phyloP scores from a whole-genome alignment of 176 grass and related monocot genomes.

The Aegilops umbellulata region DNA sequence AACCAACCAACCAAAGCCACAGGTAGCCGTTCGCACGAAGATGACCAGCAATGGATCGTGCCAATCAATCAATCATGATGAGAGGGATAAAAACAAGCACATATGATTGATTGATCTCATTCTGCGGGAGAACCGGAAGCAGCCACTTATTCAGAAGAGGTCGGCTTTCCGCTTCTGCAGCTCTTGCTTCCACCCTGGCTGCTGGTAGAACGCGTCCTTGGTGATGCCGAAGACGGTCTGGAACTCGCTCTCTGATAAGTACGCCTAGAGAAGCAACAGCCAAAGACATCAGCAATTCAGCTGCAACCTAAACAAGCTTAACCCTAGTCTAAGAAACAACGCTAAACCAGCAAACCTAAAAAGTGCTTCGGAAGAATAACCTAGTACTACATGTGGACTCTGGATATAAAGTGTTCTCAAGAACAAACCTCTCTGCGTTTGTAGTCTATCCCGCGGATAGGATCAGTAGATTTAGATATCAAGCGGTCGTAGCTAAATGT shows the following conservation, averaged over 20 bases:
- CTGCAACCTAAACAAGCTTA: background rate
- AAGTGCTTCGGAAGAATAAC: background rate
- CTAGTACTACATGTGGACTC: background rate
- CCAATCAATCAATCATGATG: constrained; percentile 32
- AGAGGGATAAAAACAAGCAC: background rate
- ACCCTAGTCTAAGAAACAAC: background rate
- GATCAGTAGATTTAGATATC: constrained; percentile 76
- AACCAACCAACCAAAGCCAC: constrained; percentile 36
- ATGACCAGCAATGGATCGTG: constrained; percentile 21
- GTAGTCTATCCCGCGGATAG: constrained; percentile 80
- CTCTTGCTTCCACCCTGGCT: constrained; percentile 97
- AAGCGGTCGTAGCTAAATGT: constrained; percentile 80
- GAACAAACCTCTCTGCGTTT: constrained; percentile 88
- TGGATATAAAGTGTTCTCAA: background rate
- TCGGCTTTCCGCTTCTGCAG: constrained; percentile 81
- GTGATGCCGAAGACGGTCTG: constrained; percentile 67
- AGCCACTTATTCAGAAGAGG: constrained; percentile 59
- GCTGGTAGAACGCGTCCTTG: constrained; percentile 76
- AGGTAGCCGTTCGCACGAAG: constrained; percentile 27
- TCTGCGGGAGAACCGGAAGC: constrained; percentile 5
- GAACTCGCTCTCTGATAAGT: constrained; percentile 83
- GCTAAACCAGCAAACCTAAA: background rate
- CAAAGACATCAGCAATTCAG: constrained; percentile 4
- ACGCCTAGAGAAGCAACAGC: constrained; percentile 55
- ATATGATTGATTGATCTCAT: constrained; percentile 13